Conservation (phyloP, 495 filamentous ascomycete species). For the Aspergillus leporis region DNA sequence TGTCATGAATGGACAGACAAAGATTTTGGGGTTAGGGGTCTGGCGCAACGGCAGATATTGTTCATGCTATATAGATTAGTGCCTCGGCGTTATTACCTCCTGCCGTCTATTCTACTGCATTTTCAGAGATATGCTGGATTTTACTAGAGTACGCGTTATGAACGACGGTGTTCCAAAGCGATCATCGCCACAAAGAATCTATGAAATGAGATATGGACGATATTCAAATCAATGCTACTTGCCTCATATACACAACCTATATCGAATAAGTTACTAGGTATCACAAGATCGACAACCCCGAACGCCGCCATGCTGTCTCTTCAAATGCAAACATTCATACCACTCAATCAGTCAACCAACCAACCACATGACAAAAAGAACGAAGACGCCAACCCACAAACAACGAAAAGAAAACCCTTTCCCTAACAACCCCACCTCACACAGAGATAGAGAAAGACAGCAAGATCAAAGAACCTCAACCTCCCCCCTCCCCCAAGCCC, state of each 20-base stretch:
- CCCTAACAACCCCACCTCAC: too few species aligned
- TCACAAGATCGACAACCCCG: neutral
- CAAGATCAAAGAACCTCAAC: conserved; percentile 74
- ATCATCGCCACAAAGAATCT: too few species aligned
- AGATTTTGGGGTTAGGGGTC: conserved; percentile 29
- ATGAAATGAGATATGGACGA: too few species aligned
- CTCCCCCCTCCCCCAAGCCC: conserved; percentile 68
- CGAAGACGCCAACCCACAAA: neutral
- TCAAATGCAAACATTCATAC: neutral
- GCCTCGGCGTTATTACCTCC: neutral
- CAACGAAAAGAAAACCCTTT: too few species aligned
- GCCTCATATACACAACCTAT: neutral
- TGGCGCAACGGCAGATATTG: conserved; percentile 12
- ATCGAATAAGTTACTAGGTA: neutral
- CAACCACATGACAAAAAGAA: neutral
- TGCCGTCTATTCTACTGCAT: neutral
- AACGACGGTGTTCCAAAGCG: neutral
- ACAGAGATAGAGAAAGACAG: neutral
- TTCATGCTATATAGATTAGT: conserved; percentile 7
- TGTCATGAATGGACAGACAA: neutral
- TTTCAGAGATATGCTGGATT: neutral
- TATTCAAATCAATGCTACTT: too few species aligned
- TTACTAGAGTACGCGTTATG: neutral
- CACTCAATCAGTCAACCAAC: neutral
- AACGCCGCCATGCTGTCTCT: neutral